These are phyloP conservation scores for Byssochlamys sp. DNA, from an alignment of 2,329 filamentous ascomycete species.

Conservation along the genomic window DNA sequence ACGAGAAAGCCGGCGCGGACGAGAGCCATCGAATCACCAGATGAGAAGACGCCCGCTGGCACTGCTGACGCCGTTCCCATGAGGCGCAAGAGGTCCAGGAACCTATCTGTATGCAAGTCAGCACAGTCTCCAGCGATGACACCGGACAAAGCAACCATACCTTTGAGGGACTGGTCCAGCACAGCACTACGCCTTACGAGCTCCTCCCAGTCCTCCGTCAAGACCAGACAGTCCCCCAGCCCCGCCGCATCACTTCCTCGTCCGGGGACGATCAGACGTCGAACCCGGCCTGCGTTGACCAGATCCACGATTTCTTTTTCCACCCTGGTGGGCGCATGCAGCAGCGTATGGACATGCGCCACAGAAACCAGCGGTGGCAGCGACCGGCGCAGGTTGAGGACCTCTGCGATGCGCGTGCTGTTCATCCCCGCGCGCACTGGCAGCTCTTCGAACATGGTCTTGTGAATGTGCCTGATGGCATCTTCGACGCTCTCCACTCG, in stretches of 20 bases:
- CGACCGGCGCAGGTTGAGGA: conserved; percentile 46
- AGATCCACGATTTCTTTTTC: conserved; percentile 51
- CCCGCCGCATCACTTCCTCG: conserved; percentile 47
- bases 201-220: conserved; percentile 44
- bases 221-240: conserved; percentile 50
- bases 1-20: conserved; percentile 48
- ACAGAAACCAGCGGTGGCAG: conserved; percentile 51
- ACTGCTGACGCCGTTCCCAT: conserved; percentile 41
- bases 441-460: conserved; percentile 47
- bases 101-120: conserved; percentile 41
- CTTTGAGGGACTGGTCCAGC: conserved; percentile 27
- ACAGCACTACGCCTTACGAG: conserved; percentile 27
- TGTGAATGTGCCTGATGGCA: conserved; percentile 44
- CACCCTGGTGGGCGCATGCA: conserved; percentile 46
- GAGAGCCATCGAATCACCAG: conserved; percentile 40
- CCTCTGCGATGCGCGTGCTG: conserved; percentile 49
- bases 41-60: conserved; percentile 35
- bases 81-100: conserved; percentile 38
- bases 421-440: conserved; percentile 52
- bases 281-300: conserved; percentile 40
- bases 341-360: conserved; percentile 51
- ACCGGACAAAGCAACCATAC: conserved; percentile 17
- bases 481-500: conserved; percentile 42
- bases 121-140: conserved; percentile 45
- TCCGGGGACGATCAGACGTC: conserved; percentile 48